Conservation (phyloP, 495 filamentous ascomycete genomes). For the Penicillium nucicola region DNA sequence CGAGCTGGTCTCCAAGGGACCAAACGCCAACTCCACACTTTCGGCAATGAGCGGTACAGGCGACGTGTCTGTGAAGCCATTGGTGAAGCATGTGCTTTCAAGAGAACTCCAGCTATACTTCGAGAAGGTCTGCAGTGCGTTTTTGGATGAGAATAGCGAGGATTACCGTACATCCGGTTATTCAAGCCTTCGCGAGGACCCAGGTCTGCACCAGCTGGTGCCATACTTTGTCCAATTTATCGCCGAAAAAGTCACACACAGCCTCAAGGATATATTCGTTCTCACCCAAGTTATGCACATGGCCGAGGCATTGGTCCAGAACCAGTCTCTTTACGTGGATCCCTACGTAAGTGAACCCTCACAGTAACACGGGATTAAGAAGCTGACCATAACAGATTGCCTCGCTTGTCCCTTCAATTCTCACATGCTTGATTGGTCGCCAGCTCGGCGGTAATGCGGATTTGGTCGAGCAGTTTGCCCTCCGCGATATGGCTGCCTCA, state of each 20-base stretch:
- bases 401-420: constrained; percentile 79
- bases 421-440: constrained; percentile 87
- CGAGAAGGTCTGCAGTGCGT: constrained; percentile 81
- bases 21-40: constrained; percentile 75
- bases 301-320: constrained; percentile 75
- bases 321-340: constrained; percentile 77
- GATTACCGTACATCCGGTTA: constrained; percentile 82
- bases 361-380: neutral
- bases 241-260: constrained; percentile 89
- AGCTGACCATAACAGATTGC: constrained; percentile 45
- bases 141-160: constrained; percentile 80
- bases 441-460: constrained; percentile 62
- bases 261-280: constrained; percentile 78
- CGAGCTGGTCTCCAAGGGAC: constrained; percentile 84
- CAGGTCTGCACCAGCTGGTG: constrained; percentile 88
- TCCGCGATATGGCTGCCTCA: constrained; percentile 80
- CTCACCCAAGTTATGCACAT: constrained; percentile 89
- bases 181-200: constrained; percentile 76
- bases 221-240: constrained; percentile 96
- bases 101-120: constrained; percentile 98
- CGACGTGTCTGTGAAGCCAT: constrained; percentile 76
- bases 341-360: constrained; percentile 63
- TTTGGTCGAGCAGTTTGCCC: constrained; percentile 64
- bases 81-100: constrained; percentile 91
- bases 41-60: constrained; percentile 80